A percentile compares a stretch with the other conserved stretches of the same genome.
phyloP scores from a whole-genome alignment of 129 eudicot genomes.

The Artemisia tridentata region DNA sequence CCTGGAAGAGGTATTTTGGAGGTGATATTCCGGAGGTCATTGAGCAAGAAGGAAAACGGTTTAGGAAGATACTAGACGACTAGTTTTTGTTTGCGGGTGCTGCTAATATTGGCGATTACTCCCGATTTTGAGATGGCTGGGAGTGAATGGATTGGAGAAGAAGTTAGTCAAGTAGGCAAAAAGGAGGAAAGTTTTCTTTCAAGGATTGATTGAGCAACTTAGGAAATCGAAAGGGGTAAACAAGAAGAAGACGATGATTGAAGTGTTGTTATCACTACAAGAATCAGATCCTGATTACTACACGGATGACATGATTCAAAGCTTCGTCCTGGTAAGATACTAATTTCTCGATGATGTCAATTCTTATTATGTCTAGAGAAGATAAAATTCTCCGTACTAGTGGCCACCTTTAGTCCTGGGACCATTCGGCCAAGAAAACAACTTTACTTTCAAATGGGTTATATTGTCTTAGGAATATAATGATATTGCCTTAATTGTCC shows the following conservation, averaged over 20 bases:
- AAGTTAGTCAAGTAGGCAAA: constrained; percentile 6
- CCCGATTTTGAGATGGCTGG: constrained; percentile 25
- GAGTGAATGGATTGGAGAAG: constrained; percentile 26
- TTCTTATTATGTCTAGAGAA: too few relatives aligned
- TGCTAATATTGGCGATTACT: constrained; percentile 24
- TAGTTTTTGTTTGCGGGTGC: constrained; percentile 19
- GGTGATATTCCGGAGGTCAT: constrained; percentile 22
- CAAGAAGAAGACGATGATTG: constrained; percentile 30
- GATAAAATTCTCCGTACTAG: background rate
- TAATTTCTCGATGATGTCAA: background rate
- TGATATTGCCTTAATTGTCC: too few relatives aligned
- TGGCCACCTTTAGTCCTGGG: background rate
- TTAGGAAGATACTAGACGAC: constrained; percentile 22
- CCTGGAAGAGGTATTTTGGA: constrained; percentile 34
- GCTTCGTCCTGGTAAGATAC: constrained; percentile 30
- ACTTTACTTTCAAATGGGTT: too few relatives aligned
- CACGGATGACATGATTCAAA: too few relatives aligned
- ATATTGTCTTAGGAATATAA: too few relatives aligned
- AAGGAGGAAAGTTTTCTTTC: constrained; percentile 23
- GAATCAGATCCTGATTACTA: constrained; percentile 36
- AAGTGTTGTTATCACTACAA: constrained; percentile 30
- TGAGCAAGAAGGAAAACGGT: constrained; percentile 29
- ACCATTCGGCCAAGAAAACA: background rate
- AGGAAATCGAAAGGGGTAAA: constrained; percentile 5
- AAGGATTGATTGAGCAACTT: constrained; percentile 30